Evolutionary conservation across 2,329 filamentous ascomycete genomes (phyloP), one percentile per base, ranked within the genome.

Genomic region (Hypocrella siamensis): DNA sequence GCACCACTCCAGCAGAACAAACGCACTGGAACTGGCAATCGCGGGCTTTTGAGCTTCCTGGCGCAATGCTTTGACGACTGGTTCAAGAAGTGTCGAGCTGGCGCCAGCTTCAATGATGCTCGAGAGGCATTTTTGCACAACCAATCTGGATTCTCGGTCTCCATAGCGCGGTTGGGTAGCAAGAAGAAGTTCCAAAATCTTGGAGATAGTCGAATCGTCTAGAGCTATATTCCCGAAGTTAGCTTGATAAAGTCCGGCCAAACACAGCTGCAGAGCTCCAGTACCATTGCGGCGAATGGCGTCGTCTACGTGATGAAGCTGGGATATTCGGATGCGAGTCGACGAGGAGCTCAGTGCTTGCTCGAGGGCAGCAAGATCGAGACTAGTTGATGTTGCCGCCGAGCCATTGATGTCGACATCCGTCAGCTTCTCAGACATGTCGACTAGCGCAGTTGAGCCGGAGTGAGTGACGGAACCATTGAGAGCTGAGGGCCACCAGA

Each of bases 1-100:
- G 53, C 76, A 84, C 88, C 88, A 98, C 53, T 93, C 83, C 11
- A 90, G 67, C 42, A 98, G 63, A 30, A 93, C 83, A 50, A 94
- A 93, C 5, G 85, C 81, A 54, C 75, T 92, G 27, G 69, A 72
- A 12, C 79, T 61, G 19, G 88, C 83, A 45, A 96, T 76, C 39
- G 74, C 76, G 14, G 68, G 60, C 52, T 93, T 94, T 39, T 70
- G 65, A 11, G 77, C 71, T 55, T 98, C 88, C 19, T 65, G 59
- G 38, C 76, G 71, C 36, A 94, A 54, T 31, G 69, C 69, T 27
- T 67, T 63, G 28, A 84, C 66, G 35, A 94, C 70, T 2, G 67
- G 61, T 25, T 70, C 60, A 30, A 90, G 57, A 17, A 70, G 55
- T 25, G 75, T 65, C 17, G 46, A 35, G 30, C 78, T 63, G 14